Base-by-base conservation (phyloP, 805 yeast genomes). In the Isabelozyma heimii region DNA sequence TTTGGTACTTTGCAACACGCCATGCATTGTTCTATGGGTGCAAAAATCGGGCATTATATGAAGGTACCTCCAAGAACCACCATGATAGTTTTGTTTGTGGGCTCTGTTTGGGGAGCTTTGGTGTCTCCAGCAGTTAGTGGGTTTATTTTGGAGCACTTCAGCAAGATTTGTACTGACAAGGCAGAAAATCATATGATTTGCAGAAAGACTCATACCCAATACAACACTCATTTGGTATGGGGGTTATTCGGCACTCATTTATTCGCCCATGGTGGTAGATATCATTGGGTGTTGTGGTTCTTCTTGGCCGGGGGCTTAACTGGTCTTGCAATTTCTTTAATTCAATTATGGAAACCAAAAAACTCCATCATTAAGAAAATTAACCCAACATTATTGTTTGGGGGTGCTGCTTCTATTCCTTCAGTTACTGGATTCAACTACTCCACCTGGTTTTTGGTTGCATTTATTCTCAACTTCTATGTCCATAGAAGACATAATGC, bases 41-140 rank as follows among this genome's bases (percentile, higher is more conserved):
- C 54, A 24, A 53, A 53, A 45, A 40, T 53, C 4, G 54, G 52
- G 2, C 54, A 51, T 26, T 53, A 53, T 40, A 48, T 51, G 54
- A 53, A 47, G 35, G 51, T 53, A n/a, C 53, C 56, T 12, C 53
- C 53, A 13, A 44, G 38, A 35, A 20, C 39, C 10, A 35, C 41
- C 20, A 48, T 50, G 54, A 40, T 42, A 10, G 50, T 50, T 9
- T 43, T 51, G 9, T 44, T 46, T 14, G 43, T 40, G 8, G 49
- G 50, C 8, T 35, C 44, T 20, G 37, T 52, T 15, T 52, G 56
- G 56, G 46, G 43, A 2, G 44, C 50, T 6, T 9, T 50, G 6
- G 50, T 51, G 2, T 33, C 27, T 28, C 50, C 54, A 17, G 35
- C 50, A 3, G 54, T 51, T 6, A 35, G 39, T 12, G 50, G 48